Base-by-base conservation (phyloP, 495 filamentous ascomycete species). In the Lophiotrema nucula region DNA sequence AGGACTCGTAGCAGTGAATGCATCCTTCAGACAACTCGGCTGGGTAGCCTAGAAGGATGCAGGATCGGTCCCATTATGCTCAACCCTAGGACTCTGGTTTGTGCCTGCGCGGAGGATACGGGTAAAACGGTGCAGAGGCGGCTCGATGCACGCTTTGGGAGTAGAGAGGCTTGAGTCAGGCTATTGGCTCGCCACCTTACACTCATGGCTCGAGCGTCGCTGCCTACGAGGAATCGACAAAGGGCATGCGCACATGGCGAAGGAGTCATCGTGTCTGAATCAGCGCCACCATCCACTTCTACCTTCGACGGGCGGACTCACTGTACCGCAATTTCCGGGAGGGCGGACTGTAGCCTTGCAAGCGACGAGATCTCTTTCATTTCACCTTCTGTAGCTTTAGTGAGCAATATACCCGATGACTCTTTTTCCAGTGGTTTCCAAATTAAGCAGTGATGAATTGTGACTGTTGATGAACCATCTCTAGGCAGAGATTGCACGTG, bases 81-180 rank as follows among this genome's bases (percentile, higher is more conserved):
- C 37, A 44, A 55, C 64, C 55, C 53, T 67, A 48, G 64, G 64
- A 67, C 64, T 59, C 55, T 24, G 51, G 33, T 21, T 58, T 63
- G 39, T 56, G 64, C 55, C 42, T 58, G 64, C 46, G 50, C 48
- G 64, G 52, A 24, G 64, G 55, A 61, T 62, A 22, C 48, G 41
- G 64, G 31, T 52, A 60, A 13, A 63, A 55, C 23, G 31, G 64
- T 48, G 55, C 19, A n/a, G 47, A 26, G 55, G 60, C 50, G 49
- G 64, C 64, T 67, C 42, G 64, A 67, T 67, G 64, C 64, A 55
- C 54, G 56, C 63, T 48, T n/a, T n/a, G n/a, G n/a, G n/a, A n/a
- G 33, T 22, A 37, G 26, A 24, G 47, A 52, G 31, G 41, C 41
- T 16, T 11, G 44, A 58, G 58, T 61, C 35, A 54, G 62, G 58